These are phyloP conservation scores for Letharia columbiana DNA, from an alignment of 495 filamentous ascomycete genomes.

Conservation along the genomic window DNA sequence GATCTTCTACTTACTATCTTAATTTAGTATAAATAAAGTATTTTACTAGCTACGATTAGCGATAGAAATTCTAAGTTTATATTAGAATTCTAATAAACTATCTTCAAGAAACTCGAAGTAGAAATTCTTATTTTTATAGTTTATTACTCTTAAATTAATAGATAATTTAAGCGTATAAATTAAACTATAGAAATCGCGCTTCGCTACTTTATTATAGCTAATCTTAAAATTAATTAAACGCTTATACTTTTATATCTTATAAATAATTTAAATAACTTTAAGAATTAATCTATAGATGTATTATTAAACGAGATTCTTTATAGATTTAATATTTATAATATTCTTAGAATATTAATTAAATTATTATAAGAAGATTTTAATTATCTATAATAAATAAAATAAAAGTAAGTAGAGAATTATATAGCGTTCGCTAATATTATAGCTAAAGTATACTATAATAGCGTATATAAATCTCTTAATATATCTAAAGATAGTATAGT, in stretches of 20 bases:
- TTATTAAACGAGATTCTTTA: too few relatives aligned
- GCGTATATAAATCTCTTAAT: neutral
- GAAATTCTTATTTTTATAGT: neutral
- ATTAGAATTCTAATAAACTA: neutral
- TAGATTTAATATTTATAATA: neutral
- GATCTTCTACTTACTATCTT: neutral
- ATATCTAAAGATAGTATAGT: neutral
- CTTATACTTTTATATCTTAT: neutral
- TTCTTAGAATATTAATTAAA: neutral
- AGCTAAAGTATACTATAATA: conserved; percentile 3
- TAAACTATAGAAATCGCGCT: too few relatives aligned
- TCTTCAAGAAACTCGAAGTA: neutral
- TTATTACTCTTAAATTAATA: neutral
- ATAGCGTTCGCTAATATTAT: neutral
- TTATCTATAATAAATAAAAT: neutral
- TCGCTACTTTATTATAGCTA: neutral
- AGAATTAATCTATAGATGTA: too few relatives aligned
- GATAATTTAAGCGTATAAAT: too few relatives aligned
- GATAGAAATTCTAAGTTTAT: neutral
- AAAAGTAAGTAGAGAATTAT: neutral
- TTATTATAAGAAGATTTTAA: neutral
- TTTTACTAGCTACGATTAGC: neutral
- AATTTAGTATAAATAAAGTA: neutral
- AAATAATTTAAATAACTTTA: neutral
- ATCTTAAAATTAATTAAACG: neutral